Evolutionary conservation across 305 asterid genomes (phyloP), one percentile per base, ranked within the genome.

Genomic region (Fraxinus paxiana): DNA sequence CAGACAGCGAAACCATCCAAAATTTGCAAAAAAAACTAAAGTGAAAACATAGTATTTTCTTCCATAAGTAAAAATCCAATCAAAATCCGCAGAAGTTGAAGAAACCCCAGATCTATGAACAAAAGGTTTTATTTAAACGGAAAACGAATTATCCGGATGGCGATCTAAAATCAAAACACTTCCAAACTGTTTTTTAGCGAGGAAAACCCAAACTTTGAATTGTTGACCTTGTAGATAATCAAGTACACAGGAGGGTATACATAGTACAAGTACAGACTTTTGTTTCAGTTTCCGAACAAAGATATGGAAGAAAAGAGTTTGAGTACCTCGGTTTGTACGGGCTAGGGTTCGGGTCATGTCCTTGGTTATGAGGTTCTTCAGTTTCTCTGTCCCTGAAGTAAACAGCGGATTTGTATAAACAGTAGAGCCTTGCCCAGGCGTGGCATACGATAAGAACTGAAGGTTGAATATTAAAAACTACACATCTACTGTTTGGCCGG

Each of bases 291-390:
- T 63, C 73, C 77, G 87, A 78, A 82, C 84, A 73, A 56, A 74
- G 22, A 69, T 67, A 26, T 24, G 35, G 80, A 71, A 46, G 24
- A 20, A 79, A 10, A 12, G 15, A 2, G 41, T 31, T 6, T 35
- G 1, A 54, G 84, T 76, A 83, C 84, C 89, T 82, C 30, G 69
- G 83, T 73, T 37, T 18, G 88, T 81, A 87, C 86, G 86, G 73
- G 61, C 43, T 82, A 73, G 86, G 83, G 82, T 82, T 82, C 35
- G 63, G 83, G 71, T 82, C 76, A 75, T 78, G 43, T 72, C 34
- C 82, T 63, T 84, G 13, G 67, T 24, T 24, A 28, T 76, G 77
- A 79, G 76, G 76, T 37, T 51, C 75, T 54, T 79, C 82, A 30
- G 79, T 13, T 5, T 67, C 13, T 12, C 35, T 28, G 20, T 28